Evolutionary conservation across 805 yeast genomes (phyloP), one percentile per base, ranked within the genome.

Genomic region (Sungouiozyma intestinalis): DNA sequence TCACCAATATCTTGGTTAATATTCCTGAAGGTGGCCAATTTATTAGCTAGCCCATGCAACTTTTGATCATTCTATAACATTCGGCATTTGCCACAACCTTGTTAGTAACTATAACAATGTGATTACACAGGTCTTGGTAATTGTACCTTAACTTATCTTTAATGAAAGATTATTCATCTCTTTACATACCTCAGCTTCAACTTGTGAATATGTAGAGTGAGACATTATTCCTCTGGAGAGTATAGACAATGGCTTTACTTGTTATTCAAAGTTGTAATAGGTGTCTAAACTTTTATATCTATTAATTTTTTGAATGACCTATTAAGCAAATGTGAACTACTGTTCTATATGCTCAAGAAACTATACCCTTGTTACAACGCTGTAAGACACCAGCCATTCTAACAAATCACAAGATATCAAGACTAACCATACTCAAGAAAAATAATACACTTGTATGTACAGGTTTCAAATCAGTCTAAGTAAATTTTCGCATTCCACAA

Each of bases 1-100:
- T 66, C 62, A 50, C 80, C 76, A 32, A 82, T 79, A 45, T 82
- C 90, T 48, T 74, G 73, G 40, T 85, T 81, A 19, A 83, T 76
- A 43, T 68, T 67, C 45, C 84, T 72, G 50, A 82, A 73, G 1
- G 79, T 69, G 1, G 85, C 71, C 33, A 82, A 65, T 56, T 82
- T 82, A 40, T 72, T 68, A 2, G 88, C 84, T 17, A 82, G 67
- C 47, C 71, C 73, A 47, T 80, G 74, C 47, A 82, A 68, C 46
- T 79, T 71, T 32, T 66, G 65, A 55, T 82, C 83, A 61, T 83
- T 83, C 69, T 81, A 63, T 17, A 6, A 35, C 3, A 15, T 4
- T 20, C 15, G 8, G 31, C 32, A 18, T 15, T 32, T 15, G 18
- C n/a, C n/a, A n/a, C n/a, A n/a, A n/a, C n/a, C n/a, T n/a, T n/a